A percentile compares a stretch with the other conserved stretches of the same genome.
phyloP scores from a whole-genome alignment of 768 basidiomycete genomes.

The Coprinellus aureogranulatus region DNA sequence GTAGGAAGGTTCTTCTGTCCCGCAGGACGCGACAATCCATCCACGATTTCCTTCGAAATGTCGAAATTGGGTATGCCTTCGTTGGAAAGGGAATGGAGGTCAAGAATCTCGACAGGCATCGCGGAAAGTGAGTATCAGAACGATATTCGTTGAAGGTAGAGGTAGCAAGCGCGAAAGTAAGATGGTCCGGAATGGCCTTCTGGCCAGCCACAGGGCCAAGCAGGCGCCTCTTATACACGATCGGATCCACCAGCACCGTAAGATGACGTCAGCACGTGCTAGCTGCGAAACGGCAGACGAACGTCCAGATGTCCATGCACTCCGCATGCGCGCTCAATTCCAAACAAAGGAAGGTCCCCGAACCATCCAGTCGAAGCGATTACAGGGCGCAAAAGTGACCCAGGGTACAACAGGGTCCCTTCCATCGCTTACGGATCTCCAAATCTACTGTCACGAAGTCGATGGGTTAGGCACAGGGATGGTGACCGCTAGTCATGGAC shows the following conservation, averaged over 20 bases:
- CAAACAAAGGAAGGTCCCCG: too few species aligned
- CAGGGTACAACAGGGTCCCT: too few species aligned
- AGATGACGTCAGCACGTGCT: constrained; percentile 9
- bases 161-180: background rate
- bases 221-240: constrained; percentile 1
- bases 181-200: background rate
- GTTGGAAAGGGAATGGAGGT: constrained; percentile 41
- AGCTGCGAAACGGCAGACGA: background rate
- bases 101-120: constrained; percentile 51
- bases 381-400: too few species aligned
- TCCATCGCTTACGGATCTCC: too few species aligned
- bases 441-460: too few species aligned
- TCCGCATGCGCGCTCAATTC: too few species aligned
- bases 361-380: too few species aligned
- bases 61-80: constrained; percentile 30
- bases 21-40: constrained; percentile 52
- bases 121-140: background rate
- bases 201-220: background rate
- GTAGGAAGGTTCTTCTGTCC: constrained; percentile 73
- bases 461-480: too few species aligned
- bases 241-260: constrained; percentile 1
- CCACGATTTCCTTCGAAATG: constrained; percentile 46
- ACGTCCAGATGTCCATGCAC: too few species aligned
- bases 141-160: background rate
- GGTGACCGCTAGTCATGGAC: background rate